phyloP scores from a whole-genome alignment of 192 early-diverging fungal species.

The Martensiomyces pterosporus region DNA sequence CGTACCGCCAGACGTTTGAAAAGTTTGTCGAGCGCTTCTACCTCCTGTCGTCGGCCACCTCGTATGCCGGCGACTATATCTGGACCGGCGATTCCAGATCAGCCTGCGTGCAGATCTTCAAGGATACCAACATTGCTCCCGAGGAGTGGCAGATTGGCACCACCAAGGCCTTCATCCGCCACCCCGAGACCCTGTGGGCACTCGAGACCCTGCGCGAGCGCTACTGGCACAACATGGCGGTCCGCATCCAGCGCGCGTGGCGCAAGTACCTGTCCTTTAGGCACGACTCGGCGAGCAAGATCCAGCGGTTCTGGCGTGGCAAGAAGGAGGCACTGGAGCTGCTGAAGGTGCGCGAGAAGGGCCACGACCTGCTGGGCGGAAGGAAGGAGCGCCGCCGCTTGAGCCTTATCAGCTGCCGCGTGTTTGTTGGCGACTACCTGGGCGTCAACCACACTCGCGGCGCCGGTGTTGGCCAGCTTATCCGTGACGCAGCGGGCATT shows the following conservation, averaged over 20 bases:
- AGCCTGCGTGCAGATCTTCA: slow-evolving; percentile 76
- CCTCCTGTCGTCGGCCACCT: slow-evolving; percentile 66
- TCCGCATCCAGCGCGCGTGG: slow-evolving; percentile 89
- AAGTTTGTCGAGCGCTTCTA: slow-evolving; percentile 78
- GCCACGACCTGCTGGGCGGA: slow-evolving; percentile 80
- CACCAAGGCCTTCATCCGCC: slow-evolving; percentile 93
- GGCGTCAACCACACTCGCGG: slow-evolving; percentile 46
- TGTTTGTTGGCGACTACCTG: slow-evolving; percentile 91
- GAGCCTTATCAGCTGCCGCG: slow-evolving; percentile 73
- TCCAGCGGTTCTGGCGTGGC: slow-evolving; percentile 72
- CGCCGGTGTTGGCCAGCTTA: slow-evolving; percentile 21
- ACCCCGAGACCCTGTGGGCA: slow-evolving; percentile 88
- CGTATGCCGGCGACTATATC: slow-evolving; percentile 76
- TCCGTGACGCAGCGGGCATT: slow-evolving; percentile 37
- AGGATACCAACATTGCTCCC: slow-evolving; percentile 74
- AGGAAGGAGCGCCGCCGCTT: slow-evolving; percentile 92
- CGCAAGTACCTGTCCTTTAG: slow-evolving; percentile 67
- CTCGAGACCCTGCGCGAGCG: slow-evolving; percentile 89
- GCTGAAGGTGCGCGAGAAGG: slow-evolving; percentile 89
- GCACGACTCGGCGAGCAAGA: slow-evolving; percentile 59
- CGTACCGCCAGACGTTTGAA: slow-evolving; percentile 91
- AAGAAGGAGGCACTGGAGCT: slow-evolving; percentile 86
- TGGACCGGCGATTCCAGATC: slow-evolving; percentile 76
- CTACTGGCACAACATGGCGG: slow-evolving; percentile 96
- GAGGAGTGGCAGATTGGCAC: slow-evolving; percentile 96